These are phyloP conservation scores for Rhododendron simsii DNA, from an alignment of 148 eudicot genomes.

Conservation along the genomic window DNA sequence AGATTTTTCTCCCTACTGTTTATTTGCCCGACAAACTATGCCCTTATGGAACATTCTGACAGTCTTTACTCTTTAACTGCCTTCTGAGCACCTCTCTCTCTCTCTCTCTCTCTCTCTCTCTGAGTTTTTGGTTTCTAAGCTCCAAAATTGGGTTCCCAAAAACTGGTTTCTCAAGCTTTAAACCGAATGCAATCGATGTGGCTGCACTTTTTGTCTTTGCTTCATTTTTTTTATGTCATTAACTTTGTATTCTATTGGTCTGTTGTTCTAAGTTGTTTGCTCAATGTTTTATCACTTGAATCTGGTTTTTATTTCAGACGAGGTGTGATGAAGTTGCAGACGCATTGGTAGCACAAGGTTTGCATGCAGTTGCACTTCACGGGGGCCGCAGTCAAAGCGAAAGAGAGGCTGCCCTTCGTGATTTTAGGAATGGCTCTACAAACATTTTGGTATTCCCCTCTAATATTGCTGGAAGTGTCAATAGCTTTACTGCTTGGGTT, in stretches of 20 bases:
- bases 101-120: too few relatives aligned
- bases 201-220: neutral
- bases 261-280: slow-evolving; percentile 1
- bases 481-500: neutral
- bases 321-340: slow-evolving; percentile 64
- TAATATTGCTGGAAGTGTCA: neutral
- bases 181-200: neutral
- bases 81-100: neutral
- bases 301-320: slow-evolving; percentile 26
- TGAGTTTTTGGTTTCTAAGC: too few relatives aligned
- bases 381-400: slow-evolving; percentile 58
- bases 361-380: slow-evolving; percentile 52
- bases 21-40: too few relatives aligned
- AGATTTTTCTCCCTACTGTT: neutral
- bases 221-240: neutral
- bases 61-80: too few relatives aligned
- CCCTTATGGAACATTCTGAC: too few relatives aligned
- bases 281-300: slow-evolving; percentile 7
- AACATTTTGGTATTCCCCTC: slow-evolving; percentile 35
- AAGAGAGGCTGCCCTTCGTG: slow-evolving; percentile 49
- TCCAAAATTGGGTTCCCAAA: neutral
- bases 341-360: slow-evolving; percentile 43
- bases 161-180: neutral
- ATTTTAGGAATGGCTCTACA: slow-evolving; percentile 47
- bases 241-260: neutral